Evolutionary conservation across 306 rosid species (phyloP).

Genomic region (Prunus persica): DNA sequence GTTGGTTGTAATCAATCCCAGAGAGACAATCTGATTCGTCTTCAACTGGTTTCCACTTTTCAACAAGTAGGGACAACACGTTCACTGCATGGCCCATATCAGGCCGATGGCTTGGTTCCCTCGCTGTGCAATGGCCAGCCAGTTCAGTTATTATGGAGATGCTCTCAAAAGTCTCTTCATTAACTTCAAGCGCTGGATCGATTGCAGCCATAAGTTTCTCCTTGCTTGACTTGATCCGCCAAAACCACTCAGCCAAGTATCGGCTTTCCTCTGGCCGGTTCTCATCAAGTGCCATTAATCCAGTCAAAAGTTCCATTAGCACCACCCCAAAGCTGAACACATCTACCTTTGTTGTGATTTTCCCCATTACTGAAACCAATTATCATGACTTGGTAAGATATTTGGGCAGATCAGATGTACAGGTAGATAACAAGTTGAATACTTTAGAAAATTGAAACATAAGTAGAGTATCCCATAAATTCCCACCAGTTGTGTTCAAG

Average conservation of each 20-base stretch:
- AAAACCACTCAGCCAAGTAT: constrained; percentile 76
- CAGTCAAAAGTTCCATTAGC: constrained; percentile 74
- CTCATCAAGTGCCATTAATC: constrained; percentile 73
- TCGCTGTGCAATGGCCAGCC: constrained; percentile 83
- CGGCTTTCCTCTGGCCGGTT: constrained; percentile 76
- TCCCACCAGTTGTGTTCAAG: not conserved
- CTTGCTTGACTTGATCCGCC: constrained; percentile 58
- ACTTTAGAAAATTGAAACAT: not conserved
- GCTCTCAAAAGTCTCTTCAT: constrained; percentile 49
- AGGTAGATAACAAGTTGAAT: not conserved
- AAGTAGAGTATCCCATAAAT: not conserved
- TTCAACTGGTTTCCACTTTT: constrained; percentile 66
- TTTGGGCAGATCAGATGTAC: not conserved
- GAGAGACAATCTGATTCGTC: constrained; percentile 41
- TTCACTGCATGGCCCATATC: constrained; percentile 81
- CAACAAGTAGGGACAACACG: constrained; percentile 50
- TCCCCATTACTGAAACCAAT: constrained; percentile 74
- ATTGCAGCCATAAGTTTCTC: constrained; percentile 60
- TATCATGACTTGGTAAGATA: constrained; percentile 4
- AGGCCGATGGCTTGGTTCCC: constrained; percentile 76
- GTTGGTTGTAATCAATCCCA: constrained; percentile 48
- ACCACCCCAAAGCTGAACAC: constrained; percentile 85
- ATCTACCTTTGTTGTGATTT: constrained; percentile 79
- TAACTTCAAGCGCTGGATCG: constrained; percentile 50
- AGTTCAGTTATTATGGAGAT: constrained; percentile 54